A percentile compares a stretch with the other conserved stretches of the same genome.
Conservation (phyloP, 2,329 filamentous ascomycete genomes). For the Apiospora arundinis region DNA sequence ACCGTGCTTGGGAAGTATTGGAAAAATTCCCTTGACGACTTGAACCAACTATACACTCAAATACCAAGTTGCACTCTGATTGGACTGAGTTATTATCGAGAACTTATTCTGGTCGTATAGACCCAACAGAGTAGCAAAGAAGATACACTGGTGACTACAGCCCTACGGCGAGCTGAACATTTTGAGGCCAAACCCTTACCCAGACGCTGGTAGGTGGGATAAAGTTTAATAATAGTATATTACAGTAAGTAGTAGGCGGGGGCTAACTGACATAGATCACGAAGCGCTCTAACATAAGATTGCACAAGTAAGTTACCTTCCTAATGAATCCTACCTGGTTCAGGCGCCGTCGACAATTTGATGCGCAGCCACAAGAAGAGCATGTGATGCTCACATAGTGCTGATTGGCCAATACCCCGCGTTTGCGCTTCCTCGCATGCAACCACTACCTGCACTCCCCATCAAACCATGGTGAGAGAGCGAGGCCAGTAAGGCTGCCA, state of each 20-base stretch:
- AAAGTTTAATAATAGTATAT: not conserved
- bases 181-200: not conserved
- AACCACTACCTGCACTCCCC: not conserved
- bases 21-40: not conserved
- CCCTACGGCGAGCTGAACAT: not conserved
- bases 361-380: not conserved
- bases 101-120: not conserved
- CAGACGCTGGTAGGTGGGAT: not conserved
- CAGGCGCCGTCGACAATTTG: not conserved
- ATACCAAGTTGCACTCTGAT: not conserved
- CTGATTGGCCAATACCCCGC: constrained; percentile 13
- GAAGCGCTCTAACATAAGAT: not conserved
- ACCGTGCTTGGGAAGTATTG: not conserved
- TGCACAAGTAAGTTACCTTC: not conserved
- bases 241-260: too few species aligned
- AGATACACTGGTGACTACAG: not conserved
- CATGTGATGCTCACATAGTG: constrained; percentile 3
- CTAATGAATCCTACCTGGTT: not conserved
- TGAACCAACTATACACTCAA: not conserved
- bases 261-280: not conserved
- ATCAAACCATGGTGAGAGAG: not conserved
- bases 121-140: not conserved
- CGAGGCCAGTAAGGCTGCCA: not conserved
- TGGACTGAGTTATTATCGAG: not conserved
- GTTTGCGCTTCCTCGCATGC: constrained; percentile 1